A percentile compares a stretch with the other conserved stretches of the same genome.
Conservation (phyloP, 2,329 filamentous ascomycete species). For the Cryphonectria parasitica region DNA sequence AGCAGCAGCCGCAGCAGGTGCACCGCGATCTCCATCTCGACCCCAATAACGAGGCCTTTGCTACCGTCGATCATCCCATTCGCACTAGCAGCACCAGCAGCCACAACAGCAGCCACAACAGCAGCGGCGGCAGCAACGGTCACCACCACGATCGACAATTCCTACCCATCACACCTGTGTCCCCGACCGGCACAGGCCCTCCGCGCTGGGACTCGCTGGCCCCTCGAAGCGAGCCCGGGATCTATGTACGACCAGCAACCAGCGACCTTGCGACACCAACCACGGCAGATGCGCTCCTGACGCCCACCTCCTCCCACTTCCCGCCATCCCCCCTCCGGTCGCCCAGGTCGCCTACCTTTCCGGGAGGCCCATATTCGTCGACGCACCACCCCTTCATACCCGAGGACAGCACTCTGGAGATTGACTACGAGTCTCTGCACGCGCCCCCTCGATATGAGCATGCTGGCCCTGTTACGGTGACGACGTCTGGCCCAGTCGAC, state of each 20-base stretch:
- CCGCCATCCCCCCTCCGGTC: constrained; percentile 32
- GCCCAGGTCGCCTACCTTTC: constrained; percentile 35
- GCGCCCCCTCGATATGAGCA: constrained; percentile 31
- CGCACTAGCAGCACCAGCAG: constrained; percentile 22
- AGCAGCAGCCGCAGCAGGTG: background rate
- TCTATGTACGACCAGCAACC: constrained; percentile 9
- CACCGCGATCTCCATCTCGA: constrained; percentile 12
- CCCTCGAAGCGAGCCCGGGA: constrained; percentile 11
- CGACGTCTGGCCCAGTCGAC: constrained; percentile 29
- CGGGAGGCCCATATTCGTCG: constrained; percentile 37
- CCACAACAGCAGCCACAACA: too few species aligned
- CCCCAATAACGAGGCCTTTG: background rate
- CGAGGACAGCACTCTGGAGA: constrained; percentile 31
- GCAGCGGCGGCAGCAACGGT: background rate
- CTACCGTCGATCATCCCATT: background rate
- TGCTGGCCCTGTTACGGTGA: constrained; percentile 27
- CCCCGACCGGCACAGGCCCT: constrained; percentile 20
- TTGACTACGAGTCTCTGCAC: constrained; percentile 28
- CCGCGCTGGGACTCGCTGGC: constrained; percentile 26
- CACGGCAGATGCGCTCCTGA: constrained; percentile 18
- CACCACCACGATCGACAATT: constrained; percentile 27
- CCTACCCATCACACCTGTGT: constrained; percentile 26
- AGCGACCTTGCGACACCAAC: constrained; percentile 5
- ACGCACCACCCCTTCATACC: constrained; percentile 37
- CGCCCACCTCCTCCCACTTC: constrained; percentile 21